Evolutionary conservation across 495 filamentous ascomycete genomes (phyloP).

Genomic region (Symbiotaphrina buchneri): DNA sequence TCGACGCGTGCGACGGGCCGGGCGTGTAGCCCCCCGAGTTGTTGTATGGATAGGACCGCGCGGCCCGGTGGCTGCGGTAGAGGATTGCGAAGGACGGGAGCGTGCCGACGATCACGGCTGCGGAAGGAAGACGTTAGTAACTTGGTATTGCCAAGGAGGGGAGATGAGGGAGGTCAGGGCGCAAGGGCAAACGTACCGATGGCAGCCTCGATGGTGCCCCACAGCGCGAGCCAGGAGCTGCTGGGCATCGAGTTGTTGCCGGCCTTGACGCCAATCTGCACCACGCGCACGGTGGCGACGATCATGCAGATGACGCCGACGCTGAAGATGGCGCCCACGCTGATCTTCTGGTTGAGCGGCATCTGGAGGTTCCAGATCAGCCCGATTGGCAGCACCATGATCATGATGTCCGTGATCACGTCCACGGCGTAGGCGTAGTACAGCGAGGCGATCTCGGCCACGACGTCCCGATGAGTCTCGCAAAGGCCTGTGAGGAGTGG

Average conservation of each 20-base stretch:
- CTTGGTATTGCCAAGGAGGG: too few relatives aligned
- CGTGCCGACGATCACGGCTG: constrained; percentile 10
- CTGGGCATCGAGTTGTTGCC: constrained; percentile 6
- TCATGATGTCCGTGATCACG: constrained; percentile 20
- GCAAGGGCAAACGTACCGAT: constrained; percentile 1
- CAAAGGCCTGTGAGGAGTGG: too few relatives aligned
- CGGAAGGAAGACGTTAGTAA: constrained; percentile 1
- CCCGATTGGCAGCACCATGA: constrained; percentile 10
- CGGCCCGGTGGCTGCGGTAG: constrained; percentile 4
- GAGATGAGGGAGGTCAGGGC: not conserved
- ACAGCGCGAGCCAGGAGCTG: constrained; percentile 9
- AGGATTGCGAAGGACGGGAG: constrained; percentile 10
- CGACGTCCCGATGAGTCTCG: constrained; percentile 11
- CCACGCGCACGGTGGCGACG: constrained; percentile 8
- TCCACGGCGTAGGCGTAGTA: constrained; percentile 20
- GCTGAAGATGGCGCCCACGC: constrained; percentile 8
- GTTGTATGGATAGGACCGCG: not conserved
- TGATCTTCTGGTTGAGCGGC: constrained; percentile 6
- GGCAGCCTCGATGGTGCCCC: constrained; percentile 7
- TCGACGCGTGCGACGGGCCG: too few relatives aligned
- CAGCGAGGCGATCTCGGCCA: constrained; percentile 15
- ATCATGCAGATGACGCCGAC: constrained; percentile 9
- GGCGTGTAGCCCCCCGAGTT: too few relatives aligned
- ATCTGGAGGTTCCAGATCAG: constrained; percentile 7
- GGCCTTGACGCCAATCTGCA: constrained; percentile 6